Percentiles rank a stretch among this genome's conserved stretches.
Conservation (phyloP, 169 alveolate genomes). For the Pseudocohnilembus persalinus region DNA sequence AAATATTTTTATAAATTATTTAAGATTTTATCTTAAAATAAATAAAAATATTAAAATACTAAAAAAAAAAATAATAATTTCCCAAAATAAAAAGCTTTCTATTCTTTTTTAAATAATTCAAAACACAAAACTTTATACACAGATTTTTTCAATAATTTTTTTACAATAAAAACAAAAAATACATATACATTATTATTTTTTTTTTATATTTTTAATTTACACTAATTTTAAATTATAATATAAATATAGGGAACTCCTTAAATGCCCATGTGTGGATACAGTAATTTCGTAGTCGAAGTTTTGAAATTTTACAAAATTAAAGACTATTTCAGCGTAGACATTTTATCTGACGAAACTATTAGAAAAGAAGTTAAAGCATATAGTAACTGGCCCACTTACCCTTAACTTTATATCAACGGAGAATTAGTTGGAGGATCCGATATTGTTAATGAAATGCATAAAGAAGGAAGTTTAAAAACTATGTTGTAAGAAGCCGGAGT, state of each 20-base stretch:
- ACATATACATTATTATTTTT: no score
- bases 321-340: constrained; percentile 78
- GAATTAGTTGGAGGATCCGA: constrained; percentile 92
- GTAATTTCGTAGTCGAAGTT: constrained; percentile 49
- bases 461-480: constrained; percentile 80
- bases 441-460: constrained; percentile 87
- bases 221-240: not conserved
- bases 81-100: no score
- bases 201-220: constrained; percentile 59
- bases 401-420: constrained; percentile 88
- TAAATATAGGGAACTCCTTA: constrained; percentile 23
- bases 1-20: no score
- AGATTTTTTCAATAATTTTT: no score
- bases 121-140: no score
- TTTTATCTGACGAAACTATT: constrained; percentile 79
- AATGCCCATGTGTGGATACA: constrained; percentile 40
- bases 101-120: no score
- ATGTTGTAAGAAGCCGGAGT: constrained; percentile 56
- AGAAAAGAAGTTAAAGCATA: constrained; percentile 89
- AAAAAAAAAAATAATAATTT: no score
- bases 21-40: no score
- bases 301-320: constrained; percentile 56
- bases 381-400: constrained; percentile 94
- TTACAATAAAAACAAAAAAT: no score
- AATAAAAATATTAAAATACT: constrained; percentile 13